Percentiles rank a stretch among this genome's conserved stretches.
Conservation (phyloP, 2,329 filamentous ascomycete species). For the Harringtonia lauricola region DNA sequence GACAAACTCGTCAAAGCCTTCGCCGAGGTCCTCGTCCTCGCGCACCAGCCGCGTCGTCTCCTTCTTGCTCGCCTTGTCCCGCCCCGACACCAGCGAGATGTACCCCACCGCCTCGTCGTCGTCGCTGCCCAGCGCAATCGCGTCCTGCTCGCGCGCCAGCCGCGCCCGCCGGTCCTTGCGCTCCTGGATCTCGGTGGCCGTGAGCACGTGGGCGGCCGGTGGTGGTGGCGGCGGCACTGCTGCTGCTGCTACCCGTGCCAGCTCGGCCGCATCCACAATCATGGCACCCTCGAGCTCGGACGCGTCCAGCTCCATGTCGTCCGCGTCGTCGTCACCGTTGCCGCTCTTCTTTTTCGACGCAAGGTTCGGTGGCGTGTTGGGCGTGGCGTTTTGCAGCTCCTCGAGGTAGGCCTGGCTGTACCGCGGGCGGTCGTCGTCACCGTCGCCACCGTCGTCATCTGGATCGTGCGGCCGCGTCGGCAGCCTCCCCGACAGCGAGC, state of each 20-base stretch:
- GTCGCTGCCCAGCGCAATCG: slow-evolving; percentile 53
- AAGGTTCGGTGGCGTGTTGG: slow-evolving; percentile 63
- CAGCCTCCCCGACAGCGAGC: slow-evolving; percentile 33
- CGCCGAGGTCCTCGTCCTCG: slow-evolving; percentile 86
- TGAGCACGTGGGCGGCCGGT: slow-evolving; percentile 46
- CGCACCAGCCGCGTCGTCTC: slow-evolving; percentile 63
- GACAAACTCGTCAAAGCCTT: slow-evolving; percentile 87
- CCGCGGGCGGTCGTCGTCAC: slow-evolving; percentile 57
- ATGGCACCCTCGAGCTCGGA: slow-evolving; percentile 52
- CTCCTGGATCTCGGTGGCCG: slow-evolving; percentile 75
- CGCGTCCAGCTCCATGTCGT: slow-evolving; percentile 44
- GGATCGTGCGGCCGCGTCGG: slow-evolving; percentile 36
- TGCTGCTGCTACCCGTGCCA: slow-evolving; percentile 16
- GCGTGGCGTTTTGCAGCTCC: slow-evolving; percentile 77
- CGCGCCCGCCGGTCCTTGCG: slow-evolving; percentile 85
- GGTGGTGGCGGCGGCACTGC: not conserved
- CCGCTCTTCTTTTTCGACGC: slow-evolving; percentile 17
- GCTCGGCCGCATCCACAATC: slow-evolving; percentile 44
- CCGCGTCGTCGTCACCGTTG: slow-evolving; percentile 30
- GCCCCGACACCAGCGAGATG: slow-evolving; percentile 19
- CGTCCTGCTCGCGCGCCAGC: slow-evolving; percentile 57
- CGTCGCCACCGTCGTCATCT: slow-evolving; percentile 25
- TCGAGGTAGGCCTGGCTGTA: slow-evolving; percentile 83
- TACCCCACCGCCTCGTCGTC: slow-evolving; percentile 27
- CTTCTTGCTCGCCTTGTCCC: slow-evolving; percentile 38